phyloP scores from a whole-genome alignment of 164 flowering plant genomes.

The Kalanchoe fedtschenkoi region DNA sequence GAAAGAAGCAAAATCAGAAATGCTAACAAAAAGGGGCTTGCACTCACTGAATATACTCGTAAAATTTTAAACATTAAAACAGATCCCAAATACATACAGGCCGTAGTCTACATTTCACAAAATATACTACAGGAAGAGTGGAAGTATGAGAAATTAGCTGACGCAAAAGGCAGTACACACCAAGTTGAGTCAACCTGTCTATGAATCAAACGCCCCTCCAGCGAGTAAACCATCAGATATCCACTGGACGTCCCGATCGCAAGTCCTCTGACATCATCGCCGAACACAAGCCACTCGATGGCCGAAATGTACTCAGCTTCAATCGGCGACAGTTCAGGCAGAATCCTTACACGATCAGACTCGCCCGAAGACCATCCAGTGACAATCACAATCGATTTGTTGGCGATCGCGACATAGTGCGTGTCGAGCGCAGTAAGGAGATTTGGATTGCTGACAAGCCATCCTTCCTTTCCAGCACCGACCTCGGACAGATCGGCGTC shows the following conservation, averaged over 20 bases:
- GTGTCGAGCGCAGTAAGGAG: constrained; percentile 63
- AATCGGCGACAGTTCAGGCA: constrained; percentile 54
- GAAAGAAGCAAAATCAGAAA: no score
- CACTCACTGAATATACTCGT: no score
- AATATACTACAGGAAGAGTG: neutral
- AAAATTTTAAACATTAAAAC: no score
- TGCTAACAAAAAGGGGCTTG: no score
- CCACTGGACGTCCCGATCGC: constrained; percentile 78
- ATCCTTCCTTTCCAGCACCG: constrained; percentile 84
- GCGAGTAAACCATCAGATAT: constrained; percentile 54
- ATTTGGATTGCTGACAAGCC: constrained; percentile 56
- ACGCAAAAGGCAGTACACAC: neutral
- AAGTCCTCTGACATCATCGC: constrained; percentile 53
- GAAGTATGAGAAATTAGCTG: no score
- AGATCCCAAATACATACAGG: no score
- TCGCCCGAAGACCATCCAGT: constrained; percentile 36
- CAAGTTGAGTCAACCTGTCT: constrained; percentile 44
- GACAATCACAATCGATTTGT: constrained; percentile 40
- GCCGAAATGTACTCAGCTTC: constrained; percentile 60
- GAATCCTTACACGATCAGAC: constrained; percentile 42
- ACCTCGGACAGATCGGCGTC: constrained; percentile 54
- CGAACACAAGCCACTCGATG: constrained; percentile 66
- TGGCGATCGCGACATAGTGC: constrained; percentile 58
- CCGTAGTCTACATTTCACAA: neutral
- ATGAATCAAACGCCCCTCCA: constrained; percentile 56